Conservation (phyloP, 371 early-diverging fungal genomes). For the Apophysomyces elegans region DNA sequence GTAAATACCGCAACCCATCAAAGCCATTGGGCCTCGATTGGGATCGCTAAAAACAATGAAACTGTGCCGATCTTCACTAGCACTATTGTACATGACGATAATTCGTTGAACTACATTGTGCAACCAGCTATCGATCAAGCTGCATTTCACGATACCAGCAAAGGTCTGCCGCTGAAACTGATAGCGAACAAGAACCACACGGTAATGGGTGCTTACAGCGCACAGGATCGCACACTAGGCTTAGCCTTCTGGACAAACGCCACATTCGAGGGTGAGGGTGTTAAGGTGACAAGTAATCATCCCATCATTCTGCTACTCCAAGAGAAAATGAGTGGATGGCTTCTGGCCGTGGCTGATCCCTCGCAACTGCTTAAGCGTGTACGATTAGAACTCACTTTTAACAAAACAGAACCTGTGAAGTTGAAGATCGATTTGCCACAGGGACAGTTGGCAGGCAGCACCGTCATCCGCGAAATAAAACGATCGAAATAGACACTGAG, state of each 20-base stretch:
- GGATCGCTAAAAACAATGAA: too few relatives aligned
- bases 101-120: background rate
- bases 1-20: too few relatives aligned
- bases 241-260: slow-evolving; percentile 10
- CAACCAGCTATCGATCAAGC: background rate
- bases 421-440: slow-evolving; percentile 18
- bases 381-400: slow-evolving; percentile 6
- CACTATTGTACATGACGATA: background rate
- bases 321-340: background rate
- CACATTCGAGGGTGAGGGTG: background rate
- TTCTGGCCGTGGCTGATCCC: slow-evolving; percentile 30
- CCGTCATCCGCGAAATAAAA: background rate
- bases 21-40: too few relatives aligned
- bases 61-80: background rate
- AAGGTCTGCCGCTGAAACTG: too few relatives aligned
- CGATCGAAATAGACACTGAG: too few relatives aligned
- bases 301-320: slow-evolving; percentile 6
- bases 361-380: slow-evolving; percentile 24
- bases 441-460: slow-evolving; percentile 11
- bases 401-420: background rate
- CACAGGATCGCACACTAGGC: background rate
- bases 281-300: background rate
- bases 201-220: slow-evolving; percentile 8
- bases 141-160: background rate
- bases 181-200: background rate